Percentiles rank a stretch among this genome's conserved stretches.
phyloP scores from a whole-genome alignment of 768 basidiomycete genomes.

The Melanogaster broomeanus region DNA sequence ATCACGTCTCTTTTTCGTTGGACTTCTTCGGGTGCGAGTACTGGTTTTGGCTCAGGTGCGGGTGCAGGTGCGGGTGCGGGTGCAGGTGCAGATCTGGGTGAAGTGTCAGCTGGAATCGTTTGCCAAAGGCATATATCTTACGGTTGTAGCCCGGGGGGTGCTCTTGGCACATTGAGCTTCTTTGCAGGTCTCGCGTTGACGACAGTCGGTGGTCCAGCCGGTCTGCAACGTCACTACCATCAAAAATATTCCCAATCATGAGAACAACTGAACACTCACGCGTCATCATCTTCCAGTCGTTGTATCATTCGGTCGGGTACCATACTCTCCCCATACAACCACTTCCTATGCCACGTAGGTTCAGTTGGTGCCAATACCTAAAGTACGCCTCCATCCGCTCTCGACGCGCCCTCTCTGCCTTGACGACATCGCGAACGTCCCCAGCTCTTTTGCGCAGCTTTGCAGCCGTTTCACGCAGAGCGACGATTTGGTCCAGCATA shows the following conservation, averaged over 20 bases:
- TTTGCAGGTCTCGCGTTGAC: neutral
- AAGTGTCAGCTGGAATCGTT: neutral
- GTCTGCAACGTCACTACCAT: conserved; percentile 1
- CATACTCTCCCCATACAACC: conserved; percentile 22
- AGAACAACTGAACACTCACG: conserved; percentile 3
- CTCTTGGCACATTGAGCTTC: neutral
- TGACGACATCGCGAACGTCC: conserved; percentile 22
- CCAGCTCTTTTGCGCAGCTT: conserved; percentile 19
- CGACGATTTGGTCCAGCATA: conserved; percentile 9
- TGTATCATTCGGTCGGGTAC: neutral
- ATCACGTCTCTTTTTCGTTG: conserved; percentile 10
- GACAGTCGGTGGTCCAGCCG: conserved; percentile 8
- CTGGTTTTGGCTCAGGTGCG: neutral
- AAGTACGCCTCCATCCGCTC: conserved; percentile 30
- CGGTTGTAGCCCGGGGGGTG: neutral
- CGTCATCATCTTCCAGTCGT: neutral
- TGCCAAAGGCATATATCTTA: neutral
- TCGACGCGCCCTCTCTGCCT: conserved; percentile 24
- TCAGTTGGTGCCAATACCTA: conserved; percentile 27
- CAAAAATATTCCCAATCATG: neutral
- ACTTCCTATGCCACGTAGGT: conserved; percentile 24
- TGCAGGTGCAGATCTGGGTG: neutral
- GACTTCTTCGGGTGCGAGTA: conserved; percentile 2
- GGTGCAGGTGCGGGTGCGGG: neutral
- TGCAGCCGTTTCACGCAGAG: conserved; percentile 16